phyloP scores from a whole-genome alignment of 2,329 filamentous ascomycete species.

The Stemphylium lycopersici region DNA sequence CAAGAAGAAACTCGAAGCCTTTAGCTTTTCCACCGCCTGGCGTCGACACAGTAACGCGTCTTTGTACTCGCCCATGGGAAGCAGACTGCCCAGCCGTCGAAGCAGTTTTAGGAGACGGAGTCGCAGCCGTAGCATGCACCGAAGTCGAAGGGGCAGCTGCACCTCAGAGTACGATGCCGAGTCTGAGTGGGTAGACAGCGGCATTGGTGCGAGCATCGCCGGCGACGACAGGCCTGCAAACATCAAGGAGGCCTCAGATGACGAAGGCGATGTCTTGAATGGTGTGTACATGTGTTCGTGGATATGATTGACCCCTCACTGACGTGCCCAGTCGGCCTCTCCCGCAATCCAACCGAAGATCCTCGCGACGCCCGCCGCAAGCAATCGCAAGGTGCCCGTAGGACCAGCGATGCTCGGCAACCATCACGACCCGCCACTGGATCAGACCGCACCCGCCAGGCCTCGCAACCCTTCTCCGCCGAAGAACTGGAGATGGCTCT shows the following conservation, averaged over 20 bases:
- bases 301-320: constrained; percentile 15
- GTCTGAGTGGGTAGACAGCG: constrained; percentile 41
- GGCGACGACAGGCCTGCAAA: constrained; percentile 42
- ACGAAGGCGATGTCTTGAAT: constrained; percentile 54
- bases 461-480: constrained; percentile 51
- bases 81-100: constrained; percentile 51
- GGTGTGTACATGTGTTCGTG: constrained; percentile 41
- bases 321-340: constrained; percentile 42
- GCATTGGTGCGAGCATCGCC: constrained; percentile 42
- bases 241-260: constrained; percentile 52
- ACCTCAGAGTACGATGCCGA: constrained; percentile 48
- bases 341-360: constrained; percentile 42
- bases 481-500: constrained; percentile 55
- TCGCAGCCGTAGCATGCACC: constrained; percentile 36
- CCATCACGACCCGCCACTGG: constrained; percentile 34
- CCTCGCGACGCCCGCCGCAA: constrained; percentile 35
- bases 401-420: constrained; percentile 32
- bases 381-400: constrained; percentile 35
- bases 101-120: constrained; percentile 44
- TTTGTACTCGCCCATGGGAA: constrained; percentile 58
- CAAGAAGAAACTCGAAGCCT: constrained; percentile 57
- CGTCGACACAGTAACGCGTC: constrained; percentile 53
- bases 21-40: constrained; percentile 56
- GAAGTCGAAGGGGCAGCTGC: constrained; percentile 46
- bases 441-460: constrained; percentile 34